Evolutionary conservation across 257 asterid species (phyloP).

Genomic region (Paraleonurus japonicus): DNA sequence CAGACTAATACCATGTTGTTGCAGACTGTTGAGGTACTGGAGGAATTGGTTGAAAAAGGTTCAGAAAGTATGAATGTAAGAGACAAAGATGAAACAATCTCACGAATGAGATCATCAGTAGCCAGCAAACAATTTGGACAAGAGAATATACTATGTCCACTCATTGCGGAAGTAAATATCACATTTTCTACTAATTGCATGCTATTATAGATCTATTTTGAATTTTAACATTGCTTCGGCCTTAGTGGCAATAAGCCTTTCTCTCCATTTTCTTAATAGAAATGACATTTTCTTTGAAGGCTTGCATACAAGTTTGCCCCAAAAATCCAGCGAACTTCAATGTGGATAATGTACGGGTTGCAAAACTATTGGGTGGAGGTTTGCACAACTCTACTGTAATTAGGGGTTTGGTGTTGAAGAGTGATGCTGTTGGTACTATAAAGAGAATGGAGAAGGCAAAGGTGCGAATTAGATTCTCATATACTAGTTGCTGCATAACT

Average conservation of each 20-base stretch:
- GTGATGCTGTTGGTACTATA: conserved; percentile 79
- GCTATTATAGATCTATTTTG: not conserved
- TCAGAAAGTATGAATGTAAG: conserved; percentile 87
- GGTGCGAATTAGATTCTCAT: conserved; percentile 39
- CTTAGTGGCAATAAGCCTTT: not conserved
- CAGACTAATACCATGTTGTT: conserved; percentile 22
- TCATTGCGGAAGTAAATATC: conserved; percentile 67
- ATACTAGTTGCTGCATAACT: conserved; percentile 7
- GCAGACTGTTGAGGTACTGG: conserved; percentile 66
- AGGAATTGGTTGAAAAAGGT: conserved; percentile 72
- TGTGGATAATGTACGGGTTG: conserved; percentile 94
- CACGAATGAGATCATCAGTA: conserved; percentile 81
- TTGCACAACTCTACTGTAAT: conserved; percentile 69
- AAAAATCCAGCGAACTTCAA: conserved; percentile 85
- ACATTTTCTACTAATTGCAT: conserved; percentile 9
- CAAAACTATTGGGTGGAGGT: conserved; percentile 95
- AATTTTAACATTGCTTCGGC: conserved; percentile 1
- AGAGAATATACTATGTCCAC: conserved; percentile 73
- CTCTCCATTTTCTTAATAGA: conserved; percentile 11
- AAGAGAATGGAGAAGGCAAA: conserved; percentile 90
- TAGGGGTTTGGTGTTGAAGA: conserved; percentile 84
- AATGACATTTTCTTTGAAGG: conserved; percentile 44
- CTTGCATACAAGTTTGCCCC: conserved; percentile 97
- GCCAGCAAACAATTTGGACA: conserved; percentile 97
- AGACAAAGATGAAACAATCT: conserved; percentile 62